A percentile compares a stretch with the other conserved stretches of the same genome.
Evolutionary conservation across 306 rosid genomes (phyloP).

Genomic region (Medicago arabica): DNA sequence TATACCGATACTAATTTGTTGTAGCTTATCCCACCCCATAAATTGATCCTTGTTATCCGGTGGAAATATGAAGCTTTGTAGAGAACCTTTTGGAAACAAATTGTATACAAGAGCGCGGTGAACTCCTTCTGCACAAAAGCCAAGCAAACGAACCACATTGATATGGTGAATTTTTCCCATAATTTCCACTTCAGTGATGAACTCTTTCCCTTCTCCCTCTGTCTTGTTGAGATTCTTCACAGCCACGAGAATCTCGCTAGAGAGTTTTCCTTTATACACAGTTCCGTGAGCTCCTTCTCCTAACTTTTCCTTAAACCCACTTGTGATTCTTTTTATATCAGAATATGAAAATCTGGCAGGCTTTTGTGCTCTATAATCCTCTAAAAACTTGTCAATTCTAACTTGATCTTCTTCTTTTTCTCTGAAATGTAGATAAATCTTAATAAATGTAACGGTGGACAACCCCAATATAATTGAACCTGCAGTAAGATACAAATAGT

Average conservation of each 20-base stretch:
- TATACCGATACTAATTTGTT: background rate
- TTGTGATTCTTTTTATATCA: background rate
- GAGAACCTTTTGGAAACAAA: background rate
- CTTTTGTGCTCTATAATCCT: background rate
- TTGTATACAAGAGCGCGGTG: constrained; percentile 15
- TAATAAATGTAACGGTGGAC: background rate
- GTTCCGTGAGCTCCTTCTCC: constrained; percentile 24
- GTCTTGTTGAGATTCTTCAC: background rate
- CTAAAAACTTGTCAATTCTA: background rate
- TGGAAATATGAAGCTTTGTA: background rate
- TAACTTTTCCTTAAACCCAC: constrained; percentile 1
- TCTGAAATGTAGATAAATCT: background rate
- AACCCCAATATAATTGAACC: constrained; percentile 8
- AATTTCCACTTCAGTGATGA: constrained; percentile 16
- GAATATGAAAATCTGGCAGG: background rate
- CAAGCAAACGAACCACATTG: constrained; percentile 7
- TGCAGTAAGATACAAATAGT: background rate
- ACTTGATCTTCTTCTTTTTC: background rate
- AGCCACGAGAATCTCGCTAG: background rate
- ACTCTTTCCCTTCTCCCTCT: background rate
- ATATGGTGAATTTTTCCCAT: constrained; percentile 24
- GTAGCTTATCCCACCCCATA: background rate
- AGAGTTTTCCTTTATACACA: background rate
- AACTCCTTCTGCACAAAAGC: background rate
- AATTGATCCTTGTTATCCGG: background rate